phyloP scores from a whole-genome alignment of 208 protist species.

The Sergeia podlipaevii region DNA sequence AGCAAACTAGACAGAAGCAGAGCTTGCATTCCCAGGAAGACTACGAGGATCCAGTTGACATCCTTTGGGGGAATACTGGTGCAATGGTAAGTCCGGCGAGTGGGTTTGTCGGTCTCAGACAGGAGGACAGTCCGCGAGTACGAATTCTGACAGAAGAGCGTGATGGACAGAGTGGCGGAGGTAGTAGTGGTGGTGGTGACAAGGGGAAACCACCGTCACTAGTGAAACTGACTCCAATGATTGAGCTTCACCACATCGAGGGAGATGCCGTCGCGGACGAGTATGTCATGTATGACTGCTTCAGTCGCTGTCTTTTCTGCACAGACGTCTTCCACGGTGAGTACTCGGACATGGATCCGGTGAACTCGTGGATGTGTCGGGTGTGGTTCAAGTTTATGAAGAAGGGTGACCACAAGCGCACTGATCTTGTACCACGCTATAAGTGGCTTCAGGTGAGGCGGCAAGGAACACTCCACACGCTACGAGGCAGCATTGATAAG shows the following conservation, averaged over 20 bases:
- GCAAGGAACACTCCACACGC: slow-evolving; percentile 28
- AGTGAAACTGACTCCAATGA: slow-evolving; percentile 45
- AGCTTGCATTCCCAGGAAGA: background rate
- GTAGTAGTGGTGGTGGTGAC: background rate
- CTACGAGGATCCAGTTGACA: slow-evolving; percentile 27
- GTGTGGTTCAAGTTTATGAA: slow-evolving; percentile 92
- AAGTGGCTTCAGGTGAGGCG: slow-evolving; percentile 67
- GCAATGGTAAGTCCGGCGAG: background rate
- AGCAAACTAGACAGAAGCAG: background rate
- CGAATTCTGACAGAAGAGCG: slow-evolving; percentile 19
- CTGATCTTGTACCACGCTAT: slow-evolving; percentile 58
- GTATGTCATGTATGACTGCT: slow-evolving; percentile 71
- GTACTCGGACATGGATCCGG: slow-evolving; percentile 77
- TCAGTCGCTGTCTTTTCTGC: slow-evolving; percentile 50
- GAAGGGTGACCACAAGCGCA: slow-evolving; percentile 69
- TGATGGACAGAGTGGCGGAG: slow-evolving; percentile 8
- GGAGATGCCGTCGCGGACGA: slow-evolving; percentile 71
- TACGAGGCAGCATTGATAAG: slow-evolving; percentile 45
- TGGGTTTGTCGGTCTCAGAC: slow-evolving; percentile 26
- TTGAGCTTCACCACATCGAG: slow-evolving; percentile 53
- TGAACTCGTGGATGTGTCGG: slow-evolving; percentile 88
- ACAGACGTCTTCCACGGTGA: slow-evolving; percentile 82
- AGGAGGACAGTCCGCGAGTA: slow-evolving; percentile 28
- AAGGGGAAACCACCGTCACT: slow-evolving; percentile 14
- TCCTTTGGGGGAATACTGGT: slow-evolving; percentile 19